Conservation (phyloP, 306 rosid genomes). For the Casuarina glauca region DNA sequence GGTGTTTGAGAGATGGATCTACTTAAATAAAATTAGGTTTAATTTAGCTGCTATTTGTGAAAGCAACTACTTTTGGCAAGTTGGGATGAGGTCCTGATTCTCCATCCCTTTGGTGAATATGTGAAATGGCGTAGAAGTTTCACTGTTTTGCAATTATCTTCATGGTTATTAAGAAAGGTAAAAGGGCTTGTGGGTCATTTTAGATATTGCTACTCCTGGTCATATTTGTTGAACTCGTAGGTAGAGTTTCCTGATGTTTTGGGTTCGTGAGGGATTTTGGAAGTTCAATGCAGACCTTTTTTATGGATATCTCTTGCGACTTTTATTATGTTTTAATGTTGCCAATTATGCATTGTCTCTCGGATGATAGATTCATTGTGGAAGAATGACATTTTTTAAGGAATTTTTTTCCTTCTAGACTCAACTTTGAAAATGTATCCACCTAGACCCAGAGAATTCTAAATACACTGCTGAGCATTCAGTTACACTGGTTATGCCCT, state of each 20-base stretch:
- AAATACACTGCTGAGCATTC: not conserved
- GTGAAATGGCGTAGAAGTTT: not conserved
- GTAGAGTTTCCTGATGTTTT: slow-evolving; percentile 5
- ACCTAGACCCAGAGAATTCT: not conserved
- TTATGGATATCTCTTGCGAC: not conserved
- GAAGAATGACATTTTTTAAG: not conserved
- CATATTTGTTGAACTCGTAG: slow-evolving; percentile 8
- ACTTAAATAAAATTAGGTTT: not conserved
- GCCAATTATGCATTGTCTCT: slow-evolving; percentile 2
- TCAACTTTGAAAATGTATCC: not conserved
- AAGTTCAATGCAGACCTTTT: slow-evolving; percentile 20
- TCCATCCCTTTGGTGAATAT: not conserved
- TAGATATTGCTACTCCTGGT: not conserved
- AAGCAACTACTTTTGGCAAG: not conserved
- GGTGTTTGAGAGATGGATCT: not conserved
- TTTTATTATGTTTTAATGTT: not conserved
- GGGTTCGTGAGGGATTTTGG: slow-evolving; percentile 6
- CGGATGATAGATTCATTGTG: slow-evolving; percentile 10
- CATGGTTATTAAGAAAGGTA: not conserved
- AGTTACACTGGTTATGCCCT: not conserved
- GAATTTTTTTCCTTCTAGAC: not conserved
- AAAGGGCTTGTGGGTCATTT: not conserved
- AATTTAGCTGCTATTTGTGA: not conserved
- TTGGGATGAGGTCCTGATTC: not conserved
- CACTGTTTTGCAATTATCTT: not conserved